Evolutionary conservation across 768 basidiomycete genomes (phyloP), one percentile per base, ranked within the genome.

Genomic region (Sistotremastrum niveocremeum): DNA sequence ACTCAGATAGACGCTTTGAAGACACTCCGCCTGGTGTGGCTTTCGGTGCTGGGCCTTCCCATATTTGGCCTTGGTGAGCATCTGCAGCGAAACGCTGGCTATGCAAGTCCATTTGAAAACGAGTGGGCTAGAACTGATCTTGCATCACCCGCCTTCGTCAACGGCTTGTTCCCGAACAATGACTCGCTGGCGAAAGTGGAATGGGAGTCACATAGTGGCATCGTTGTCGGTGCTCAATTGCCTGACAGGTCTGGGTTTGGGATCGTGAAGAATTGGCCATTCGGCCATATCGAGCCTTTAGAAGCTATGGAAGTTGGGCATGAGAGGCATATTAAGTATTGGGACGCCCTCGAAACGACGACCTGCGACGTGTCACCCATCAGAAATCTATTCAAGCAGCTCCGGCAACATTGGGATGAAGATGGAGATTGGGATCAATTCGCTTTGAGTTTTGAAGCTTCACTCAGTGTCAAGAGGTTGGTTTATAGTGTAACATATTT

Each of bases 21-120:
- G 62, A 65, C 69, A 5, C 76, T 89, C 51, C 76, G 85, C 4
- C 56, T 77, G 39, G 71, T 74, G 28, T 88, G 81, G 81, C 64
- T 90, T 7, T 76, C 78, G 5, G 65, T 81, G 55, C 60, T 80
- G 35, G 84, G 87, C 20, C 69, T 88, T 31, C 72, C 80, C 53
- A 64, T 85, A 31, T 85, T 87, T 37, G 83, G 81, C 1, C 71
- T 86, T 54, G 56, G 67, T 29, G 52, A 61, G 20, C 67, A 67
- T 3, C 52, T 76, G 39, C 63, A 20, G 20, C 20, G 20, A 20
- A 20, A 20, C 20, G 20, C 20, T 20, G 20, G 20, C 20, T 20
- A 20, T 20, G 20, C 20, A 20, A 20, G 20, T 20, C 20, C 20
- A 20, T 20, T 20, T 20, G 82, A 86, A 59, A 84, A 86, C 55